Evolutionary conservation across 2,329 filamentous ascomycete genomes (phyloP), one percentile per base, ranked within the genome.

Genomic region (Orbilia quercus): DNA sequence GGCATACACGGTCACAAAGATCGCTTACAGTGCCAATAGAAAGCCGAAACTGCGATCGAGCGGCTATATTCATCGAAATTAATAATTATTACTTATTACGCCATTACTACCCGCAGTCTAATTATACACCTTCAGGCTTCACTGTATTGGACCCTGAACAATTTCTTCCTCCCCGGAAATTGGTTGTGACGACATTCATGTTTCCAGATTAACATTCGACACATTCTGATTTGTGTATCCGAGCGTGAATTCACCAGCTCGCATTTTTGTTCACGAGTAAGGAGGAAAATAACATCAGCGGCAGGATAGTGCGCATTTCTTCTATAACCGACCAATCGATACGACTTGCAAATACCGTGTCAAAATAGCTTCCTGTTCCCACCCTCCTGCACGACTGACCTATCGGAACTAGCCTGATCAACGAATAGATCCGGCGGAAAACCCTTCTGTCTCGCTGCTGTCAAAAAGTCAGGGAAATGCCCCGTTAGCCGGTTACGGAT

Each of bases 351-450:
- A 58, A 58, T 60, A 71, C 58, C 51, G 48, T 71, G 58, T 60
- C 60, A 59, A 60, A 48, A 36, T 53, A 53, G 20, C 28, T 54
- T 64, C 44, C n/a, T 31, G 57, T 31, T 34, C 57, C 44, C 42
- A 36, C 23, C 40, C 38, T 44, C 54, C 59, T 59, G 59, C 57
- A 59, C 12, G 25, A 59, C 58, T 64, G 54, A 38, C 67, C 67
- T 72, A 64, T 72, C 67, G 59, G 67, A 59, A 64, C 59, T 60
- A 64, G 58, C 34, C 42, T 47, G 50, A n/a, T n/a, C n/a, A n/a
- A 64, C 44, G 20, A 58, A 12, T 47, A 48, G 9, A 31, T 28
- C 31, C 51, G 23, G 53, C 42, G 42, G n/a, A 31, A 23, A 64
- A 54, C 23, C 18, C 38, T 12, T 22, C 34, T 54, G 31, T 69